A percentile compares a stretch with the other conserved stretches of the same genome.
Evolutionary conservation across 73 alveolate genomes (phyloP).

Genomic region (Paramecium sexaurelia): DNA sequence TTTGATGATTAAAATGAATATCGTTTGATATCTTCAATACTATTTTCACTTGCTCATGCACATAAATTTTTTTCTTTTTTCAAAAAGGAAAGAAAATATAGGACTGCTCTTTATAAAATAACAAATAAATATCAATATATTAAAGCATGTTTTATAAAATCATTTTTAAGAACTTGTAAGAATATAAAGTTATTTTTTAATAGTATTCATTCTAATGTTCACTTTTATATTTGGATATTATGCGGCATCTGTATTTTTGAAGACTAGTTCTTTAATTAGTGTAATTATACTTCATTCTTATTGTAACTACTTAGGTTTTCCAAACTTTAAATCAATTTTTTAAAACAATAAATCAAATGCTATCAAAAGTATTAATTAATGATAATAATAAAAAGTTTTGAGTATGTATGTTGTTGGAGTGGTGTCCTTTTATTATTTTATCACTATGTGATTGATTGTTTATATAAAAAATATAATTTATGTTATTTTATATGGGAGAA

Average conservation of each 20-base stretch:
- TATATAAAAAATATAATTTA: background rate
- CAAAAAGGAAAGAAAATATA: background rate
- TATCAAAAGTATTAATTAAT: background rate
- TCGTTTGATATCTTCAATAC: background rate
- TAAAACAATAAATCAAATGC: background rate
- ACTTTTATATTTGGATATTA: constrained; percentile 11
- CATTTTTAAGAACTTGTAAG: background rate
- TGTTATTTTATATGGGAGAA: background rate
- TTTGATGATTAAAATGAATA: background rate
- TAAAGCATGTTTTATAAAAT: background rate
- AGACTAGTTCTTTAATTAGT: background rate
- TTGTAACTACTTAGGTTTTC: background rate
- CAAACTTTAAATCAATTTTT: background rate
- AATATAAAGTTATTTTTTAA: background rate
- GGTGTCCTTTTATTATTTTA: background rate
- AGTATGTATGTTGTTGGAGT: background rate
- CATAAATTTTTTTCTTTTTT: background rate
- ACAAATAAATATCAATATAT: background rate
- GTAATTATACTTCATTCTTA: background rate
- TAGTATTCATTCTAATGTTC: background rate
- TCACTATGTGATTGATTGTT: background rate
- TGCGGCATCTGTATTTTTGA: background rate
- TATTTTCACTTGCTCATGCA: constrained; percentile 2
- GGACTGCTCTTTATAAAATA: background rate
- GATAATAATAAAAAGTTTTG: background rate